Evolutionary conservation across 2,329 filamentous ascomycete species (phyloP).

Genomic region (Elsinoe arachidis): DNA sequence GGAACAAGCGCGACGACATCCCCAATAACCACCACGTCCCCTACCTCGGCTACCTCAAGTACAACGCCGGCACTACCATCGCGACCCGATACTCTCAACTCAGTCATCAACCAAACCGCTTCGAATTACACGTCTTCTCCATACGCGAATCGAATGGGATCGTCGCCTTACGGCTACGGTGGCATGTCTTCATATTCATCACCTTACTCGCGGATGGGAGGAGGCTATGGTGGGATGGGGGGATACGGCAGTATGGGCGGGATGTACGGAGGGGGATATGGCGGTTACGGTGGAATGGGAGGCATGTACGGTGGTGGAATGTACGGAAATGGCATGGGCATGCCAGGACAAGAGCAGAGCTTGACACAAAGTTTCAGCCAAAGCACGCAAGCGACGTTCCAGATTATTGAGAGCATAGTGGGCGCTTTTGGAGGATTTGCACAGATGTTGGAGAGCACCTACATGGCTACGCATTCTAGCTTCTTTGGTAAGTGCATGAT

Average conservation of each 20-base stretch:
- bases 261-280: conserved; percentile 31
- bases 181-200: conserved; percentile 42
- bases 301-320: conserved; percentile 25
- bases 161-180: conserved; percentile 46
- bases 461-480: conserved; percentile 97
- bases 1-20: conserved; percentile 31
- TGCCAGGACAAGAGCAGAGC: conserved; percentile 82
- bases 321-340: conserved; percentile 38
- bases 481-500: conserved; percentile 73
- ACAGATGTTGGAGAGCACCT: conserved; percentile 98
- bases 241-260: conserved; percentile 38
- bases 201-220: conserved; percentile 44
- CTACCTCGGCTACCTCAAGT: conserved; percentile 26
- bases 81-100: conserved; percentile 66
- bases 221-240: conserved; percentile 28
- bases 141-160: conserved; percentile 33
- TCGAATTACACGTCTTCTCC: conserved; percentile 58
- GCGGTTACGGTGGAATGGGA: conserved; percentile 23
- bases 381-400: conserved; percentile 92
- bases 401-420: conserved; percentile 95
- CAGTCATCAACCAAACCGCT: conserved; percentile 79
- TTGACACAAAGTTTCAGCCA: conserved; percentile 92
- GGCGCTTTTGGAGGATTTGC: conserved; percentile 95
- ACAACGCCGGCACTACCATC: conserved; percentile 65
- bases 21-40: conserved; percentile 34